A percentile compares a stretch with the other conserved stretches of the same genome.
phyloP scores from a whole-genome alignment of 202 grass and related monocot genomes.

The Carex arenaria region DNA sequence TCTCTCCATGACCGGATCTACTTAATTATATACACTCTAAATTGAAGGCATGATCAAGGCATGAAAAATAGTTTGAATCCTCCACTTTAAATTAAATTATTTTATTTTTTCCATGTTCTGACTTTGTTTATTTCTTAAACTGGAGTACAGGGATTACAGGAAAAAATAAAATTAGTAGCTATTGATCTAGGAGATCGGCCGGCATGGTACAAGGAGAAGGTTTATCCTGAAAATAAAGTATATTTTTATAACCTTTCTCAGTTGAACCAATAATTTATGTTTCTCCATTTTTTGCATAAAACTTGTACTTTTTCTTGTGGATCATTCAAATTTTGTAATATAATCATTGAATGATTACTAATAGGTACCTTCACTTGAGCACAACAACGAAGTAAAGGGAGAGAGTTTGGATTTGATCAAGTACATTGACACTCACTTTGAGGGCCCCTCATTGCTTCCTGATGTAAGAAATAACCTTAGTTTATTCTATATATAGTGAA shows the following conservation, averaged over 20 bases:
- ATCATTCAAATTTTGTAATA: not conserved
- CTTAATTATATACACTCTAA: not conserved
- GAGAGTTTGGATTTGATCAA: slow-evolving; percentile 95
- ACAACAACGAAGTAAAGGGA: slow-evolving; percentile 81
- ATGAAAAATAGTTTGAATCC: not conserved
- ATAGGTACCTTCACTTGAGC: slow-evolving; percentile 81
- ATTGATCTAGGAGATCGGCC: slow-evolving; percentile 76
- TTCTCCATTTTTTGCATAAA: not conserved
- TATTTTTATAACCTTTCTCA: not conserved
- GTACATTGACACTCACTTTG: slow-evolving; percentile 65
- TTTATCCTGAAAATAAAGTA: slow-evolving; percentile 86
- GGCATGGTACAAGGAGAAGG: slow-evolving; percentile 93
- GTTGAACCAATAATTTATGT: not conserved
- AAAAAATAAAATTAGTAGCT: slow-evolving; percentile 61
- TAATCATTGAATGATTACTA: not conserved
- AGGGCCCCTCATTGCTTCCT: slow-evolving; percentile 60
- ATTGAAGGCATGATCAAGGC: not conserved
- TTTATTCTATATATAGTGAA: not conserved
- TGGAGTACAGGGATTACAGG: slow-evolving; percentile 58
- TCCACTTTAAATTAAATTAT: too few species aligned
- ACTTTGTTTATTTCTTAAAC: not conserved
- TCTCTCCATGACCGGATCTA: too few species aligned
- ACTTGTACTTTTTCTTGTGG: not conserved
- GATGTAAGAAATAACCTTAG: slow-evolving; percentile 47
- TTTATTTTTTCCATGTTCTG: not conserved